Percentiles rank a stretch among this genome's conserved stretches.
Evolutionary conservation across 1,284 basidiomycete genomes (phyloP).

Genomic region (Rhodotorula sp.): DNA sequence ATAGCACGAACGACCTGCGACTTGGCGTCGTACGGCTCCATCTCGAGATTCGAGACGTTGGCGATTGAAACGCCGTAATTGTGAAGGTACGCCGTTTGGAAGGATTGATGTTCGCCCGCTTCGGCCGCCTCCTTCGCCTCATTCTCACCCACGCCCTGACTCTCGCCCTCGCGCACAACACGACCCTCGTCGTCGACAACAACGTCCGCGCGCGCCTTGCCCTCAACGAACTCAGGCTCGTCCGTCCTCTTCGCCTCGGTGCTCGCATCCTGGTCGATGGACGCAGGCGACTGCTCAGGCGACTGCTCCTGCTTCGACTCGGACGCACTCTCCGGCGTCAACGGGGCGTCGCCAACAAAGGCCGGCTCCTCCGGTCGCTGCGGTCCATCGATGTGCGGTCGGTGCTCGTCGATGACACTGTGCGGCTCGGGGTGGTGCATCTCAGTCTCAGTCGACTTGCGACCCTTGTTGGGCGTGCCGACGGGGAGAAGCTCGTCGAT

Average conservation of each 20-base stretch:
- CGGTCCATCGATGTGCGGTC: conserved; percentile 20
- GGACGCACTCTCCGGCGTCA: conserved; percentile 16
- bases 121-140: conserved; percentile 42
- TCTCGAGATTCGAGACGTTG: conserved; percentile 75
- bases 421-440: neutral
- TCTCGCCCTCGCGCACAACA: conserved; percentile 22
- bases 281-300: conserved; percentile 27
- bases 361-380: conserved; percentile 15
- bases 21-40: conserved; percentile 80
- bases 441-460: neutral
- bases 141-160: conserved; percentile 40
- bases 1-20: conserved; percentile 92
- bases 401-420: conserved; percentile 7
- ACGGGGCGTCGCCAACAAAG: conserved; percentile 21
- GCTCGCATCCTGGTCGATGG: neutral
- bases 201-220: conserved; percentile 32
- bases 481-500: conserved; percentile 72
- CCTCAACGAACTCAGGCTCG: conserved; percentile 51
- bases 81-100: conserved; percentile 88
- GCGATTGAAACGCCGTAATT: conserved; percentile 86
- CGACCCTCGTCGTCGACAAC: conserved; percentile 41
- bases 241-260: conserved; percentile 51
- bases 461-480: too few relatives aligned
- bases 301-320: conserved; percentile 8
- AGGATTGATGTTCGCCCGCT: conserved; percentile 54